Conservation (phyloP, 169 alveolate species). For the Besnoitia besnoiti region DNA sequence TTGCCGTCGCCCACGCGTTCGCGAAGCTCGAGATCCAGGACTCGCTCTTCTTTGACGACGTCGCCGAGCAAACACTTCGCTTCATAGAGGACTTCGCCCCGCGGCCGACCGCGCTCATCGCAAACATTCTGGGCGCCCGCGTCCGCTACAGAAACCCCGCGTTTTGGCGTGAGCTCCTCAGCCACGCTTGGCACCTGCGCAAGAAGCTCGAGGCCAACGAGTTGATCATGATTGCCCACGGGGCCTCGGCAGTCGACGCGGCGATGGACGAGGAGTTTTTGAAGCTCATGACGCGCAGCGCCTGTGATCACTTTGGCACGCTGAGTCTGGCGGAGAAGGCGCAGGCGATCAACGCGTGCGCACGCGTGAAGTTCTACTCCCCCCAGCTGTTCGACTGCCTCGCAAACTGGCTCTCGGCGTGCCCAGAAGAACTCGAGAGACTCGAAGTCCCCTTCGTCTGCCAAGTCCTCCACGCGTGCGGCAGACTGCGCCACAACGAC, state of each 20-base stretch:
- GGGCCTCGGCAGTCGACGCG: background rate
- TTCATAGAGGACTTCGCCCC: background rate
- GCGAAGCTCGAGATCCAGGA: constrained; percentile 10
- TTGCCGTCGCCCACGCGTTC: constrained; percentile 31
- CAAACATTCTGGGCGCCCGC: background rate
- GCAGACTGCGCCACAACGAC: background rate
- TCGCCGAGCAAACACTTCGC: constrained; percentile 16
- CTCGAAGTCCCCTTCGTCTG: background rate
- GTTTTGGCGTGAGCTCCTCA: background rate
- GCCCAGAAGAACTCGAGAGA: background rate
- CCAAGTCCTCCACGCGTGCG: constrained; percentile 38
- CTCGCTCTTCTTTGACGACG: background rate
- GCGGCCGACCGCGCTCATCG: constrained; percentile 11
- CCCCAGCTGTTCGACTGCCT: background rate
- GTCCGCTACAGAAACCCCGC: background rate
- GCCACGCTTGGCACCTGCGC: background rate
- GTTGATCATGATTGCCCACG: background rate
- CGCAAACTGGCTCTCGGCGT: background rate
- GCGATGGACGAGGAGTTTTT: background rate
- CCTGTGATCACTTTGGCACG: background rate
- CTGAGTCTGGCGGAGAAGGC: background rate
- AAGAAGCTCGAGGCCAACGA: background rate
- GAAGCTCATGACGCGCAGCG: background rate
- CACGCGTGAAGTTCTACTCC: background rate
- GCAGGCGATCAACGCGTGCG: constrained; percentile 20